A percentile compares a stretch with the other conserved stretches of the same genome.
phyloP scores from a whole-genome alignment of 495 filamentous ascomycete species.

The Friedmanniomyces endolithicus region DNA sequence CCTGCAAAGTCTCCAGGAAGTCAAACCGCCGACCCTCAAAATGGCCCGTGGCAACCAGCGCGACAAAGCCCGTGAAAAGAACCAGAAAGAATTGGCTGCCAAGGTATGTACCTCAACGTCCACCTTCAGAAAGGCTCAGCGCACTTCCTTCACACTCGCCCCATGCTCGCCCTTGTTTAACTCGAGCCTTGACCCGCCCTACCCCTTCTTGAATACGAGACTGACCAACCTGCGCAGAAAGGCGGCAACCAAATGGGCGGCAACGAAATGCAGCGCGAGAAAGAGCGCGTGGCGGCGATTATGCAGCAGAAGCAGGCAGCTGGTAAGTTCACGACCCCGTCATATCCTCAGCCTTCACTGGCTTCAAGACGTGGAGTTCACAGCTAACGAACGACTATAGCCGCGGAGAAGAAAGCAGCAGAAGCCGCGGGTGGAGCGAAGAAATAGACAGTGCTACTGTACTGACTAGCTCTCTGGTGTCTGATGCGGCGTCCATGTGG shows the following conservation, averaged over 20 bases:
- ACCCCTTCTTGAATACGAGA: too few species aligned
- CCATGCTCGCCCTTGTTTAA: too few species aligned
- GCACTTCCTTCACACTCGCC: neutral
- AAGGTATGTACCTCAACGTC: slow-evolving; percentile 30
- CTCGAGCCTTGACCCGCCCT: too few species aligned
- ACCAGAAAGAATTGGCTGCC: slow-evolving; percentile 51
- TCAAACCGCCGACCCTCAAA: neutral
- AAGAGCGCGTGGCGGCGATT: slow-evolving; percentile 64
- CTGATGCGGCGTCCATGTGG: too few species aligned
- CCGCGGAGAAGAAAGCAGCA: neutral
- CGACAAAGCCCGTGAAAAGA: slow-evolving; percentile 76
- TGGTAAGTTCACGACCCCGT: slow-evolving; percentile 46
- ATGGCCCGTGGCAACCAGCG: slow-evolving; percentile 94
- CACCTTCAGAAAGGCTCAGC: too few species aligned
- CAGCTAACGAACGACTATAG: neutral
- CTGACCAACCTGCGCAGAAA: too few species aligned
- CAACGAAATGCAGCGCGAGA: slow-evolving; percentile 54
- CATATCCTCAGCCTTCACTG: neutral
- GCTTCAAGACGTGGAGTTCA: neutral
- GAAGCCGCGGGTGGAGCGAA: neutral
- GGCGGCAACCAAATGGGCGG: slow-evolving; percentile 49
- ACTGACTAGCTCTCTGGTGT: neutral
- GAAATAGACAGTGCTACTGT: neutral
- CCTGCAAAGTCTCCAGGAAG: neutral
- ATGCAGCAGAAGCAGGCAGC: slow-evolving; percentile 86